Percentiles rank a stretch among this genome's conserved stretches.
Conservation (phyloP, 2,329 filamentous ascomycete species). For the Curvularia spicifera region DNA sequence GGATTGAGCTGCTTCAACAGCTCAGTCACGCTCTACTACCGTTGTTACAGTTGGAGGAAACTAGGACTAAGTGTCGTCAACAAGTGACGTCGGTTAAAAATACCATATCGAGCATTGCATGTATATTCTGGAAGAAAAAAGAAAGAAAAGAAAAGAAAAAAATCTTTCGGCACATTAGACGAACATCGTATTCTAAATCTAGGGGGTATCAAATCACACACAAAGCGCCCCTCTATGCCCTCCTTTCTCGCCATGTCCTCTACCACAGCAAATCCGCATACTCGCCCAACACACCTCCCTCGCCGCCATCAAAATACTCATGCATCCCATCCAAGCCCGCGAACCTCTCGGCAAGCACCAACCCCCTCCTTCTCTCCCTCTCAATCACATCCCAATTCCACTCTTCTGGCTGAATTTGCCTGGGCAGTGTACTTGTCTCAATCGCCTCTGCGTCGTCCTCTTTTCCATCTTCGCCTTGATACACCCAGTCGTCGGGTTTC, state of each 20-base stretch:
- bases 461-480: neutral
- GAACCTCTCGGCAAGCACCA: conserved; percentile 63
- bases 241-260: neutral
- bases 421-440: conserved; percentile 29
- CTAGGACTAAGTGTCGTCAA: no score
- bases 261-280: conserved; percentile 48
- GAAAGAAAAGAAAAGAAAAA: neutral
- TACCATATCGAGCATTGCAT: no score
- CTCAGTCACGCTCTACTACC: no score
- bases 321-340: conserved; percentile 61
- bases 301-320: conserved; percentile 57
- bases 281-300: conserved; percentile 53
- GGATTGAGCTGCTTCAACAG: no score
- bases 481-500: conserved; percentile 65
- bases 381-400: conserved; percentile 69
- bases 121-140: no score
- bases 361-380: conserved; percentile 60
- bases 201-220: neutral
- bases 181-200: neutral
- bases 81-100: no score
- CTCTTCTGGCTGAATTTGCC: conserved; percentile 46
- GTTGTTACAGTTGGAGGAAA: no score
- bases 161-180: no score
- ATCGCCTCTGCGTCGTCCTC: conserved; percentile 13
- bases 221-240: no score